Evolutionary conservation across 257 asterid genomes (phyloP), one percentile per base, ranked within the genome.

Genomic region (Mitragyna speciosa): DNA sequence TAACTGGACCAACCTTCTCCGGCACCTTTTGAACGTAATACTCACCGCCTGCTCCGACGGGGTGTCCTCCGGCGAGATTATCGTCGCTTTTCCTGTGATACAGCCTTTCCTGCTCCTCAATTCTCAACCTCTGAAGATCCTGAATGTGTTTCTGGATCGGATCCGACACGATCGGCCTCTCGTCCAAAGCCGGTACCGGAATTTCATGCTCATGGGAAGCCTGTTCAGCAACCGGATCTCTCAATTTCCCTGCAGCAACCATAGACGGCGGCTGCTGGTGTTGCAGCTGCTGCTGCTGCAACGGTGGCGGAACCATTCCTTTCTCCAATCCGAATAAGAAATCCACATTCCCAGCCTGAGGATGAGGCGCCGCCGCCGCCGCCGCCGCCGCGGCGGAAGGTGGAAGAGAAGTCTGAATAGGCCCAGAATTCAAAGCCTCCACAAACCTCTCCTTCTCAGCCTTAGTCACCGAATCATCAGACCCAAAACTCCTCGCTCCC

Each of bases 121-220:
- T 80, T 78, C 91, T 86, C 77, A 95, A 87, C 86, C 96, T 89
- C 89, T 93, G 95, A 67, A 95, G 89, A 88, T 95, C 98, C 82
- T 90, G 97, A 74, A 95, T 95, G 83, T 95, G 99, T 81, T 95
- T 93, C 89, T 93, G 98, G 87, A 95, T 95, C 88, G 98, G 93
- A 89, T 95, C 98, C 77, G 86, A 28, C 30, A 82, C 95, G 67
- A 84, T 70, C 70, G 78, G 54, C 83, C 92, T 86, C 72, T 87
- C 94, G 72, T 90, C 97, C 79, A 80, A 24, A 76, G 83, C 87
- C 51, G 89, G 90, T 73, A 76, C 81, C 64, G 75, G 82, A 7
- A 83, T 49, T 59, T 86, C 87, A 76, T 81, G 84, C 64, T 80
- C 83, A 71, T 80, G 78, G 12, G 63, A 58, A 24, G 65, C 41